Percentiles rank a stretch among this genome's conserved stretches.
Evolutionary conservation across 345 rosid genomes (phyloP).

Genomic region (Isatis tinctoria): DNA sequence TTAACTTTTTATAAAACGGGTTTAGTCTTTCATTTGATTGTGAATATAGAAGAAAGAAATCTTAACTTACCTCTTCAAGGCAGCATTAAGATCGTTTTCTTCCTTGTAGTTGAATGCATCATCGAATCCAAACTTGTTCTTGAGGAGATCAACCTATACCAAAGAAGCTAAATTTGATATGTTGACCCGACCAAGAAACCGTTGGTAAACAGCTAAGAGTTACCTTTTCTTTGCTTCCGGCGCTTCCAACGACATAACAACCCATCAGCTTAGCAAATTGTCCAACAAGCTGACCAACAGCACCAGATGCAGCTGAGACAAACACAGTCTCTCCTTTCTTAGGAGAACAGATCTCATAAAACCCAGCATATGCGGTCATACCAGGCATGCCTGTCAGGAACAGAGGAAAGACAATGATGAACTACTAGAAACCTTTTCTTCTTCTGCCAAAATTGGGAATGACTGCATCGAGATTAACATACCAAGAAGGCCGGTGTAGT

Average conservation of each 20-base stretch:
- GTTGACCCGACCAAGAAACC: neutral
- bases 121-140: constrained; percentile 56
- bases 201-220: neutral
- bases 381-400: constrained; percentile 46
- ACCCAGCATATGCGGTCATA: constrained; percentile 45
- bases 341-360: constrained; percentile 27
- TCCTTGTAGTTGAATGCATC: constrained; percentile 66
- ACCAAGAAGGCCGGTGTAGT: constrained; percentile 58
- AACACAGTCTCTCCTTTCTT: constrained; percentile 28
- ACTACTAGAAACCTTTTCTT: neutral
- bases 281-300: constrained; percentile 32
- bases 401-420: neutral
- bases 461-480: neutral
- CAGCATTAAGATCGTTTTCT: constrained; percentile 38
- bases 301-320: constrained; percentile 33
- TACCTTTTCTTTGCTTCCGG: constrained; percentile 50
- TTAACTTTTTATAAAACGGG: neutral
- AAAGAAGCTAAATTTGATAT: neutral
- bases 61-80: constrained; percentile 40
- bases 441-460: neutral
- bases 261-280: constrained; percentile 36
- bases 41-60: neutral
- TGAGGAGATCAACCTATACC: constrained; percentile 30
- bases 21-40: neutral
- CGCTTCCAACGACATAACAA: constrained; percentile 60